Conservation (phyloP, 1,284 basidiomycete species). For the Ustilago esculenta region DNA sequence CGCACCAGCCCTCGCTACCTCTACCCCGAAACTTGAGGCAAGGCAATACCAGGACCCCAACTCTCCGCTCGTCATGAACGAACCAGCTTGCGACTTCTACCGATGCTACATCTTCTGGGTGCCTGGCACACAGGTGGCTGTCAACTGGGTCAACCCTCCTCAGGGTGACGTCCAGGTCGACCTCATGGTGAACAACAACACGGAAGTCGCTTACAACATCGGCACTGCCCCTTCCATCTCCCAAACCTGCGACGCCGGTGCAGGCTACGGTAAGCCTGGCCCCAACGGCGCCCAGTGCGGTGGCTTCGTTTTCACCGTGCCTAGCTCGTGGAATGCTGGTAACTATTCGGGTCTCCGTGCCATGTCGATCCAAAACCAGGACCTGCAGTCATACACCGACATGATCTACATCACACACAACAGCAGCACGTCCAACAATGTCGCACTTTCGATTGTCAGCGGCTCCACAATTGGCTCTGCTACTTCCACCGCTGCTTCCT, state of each 20-base stretch:
- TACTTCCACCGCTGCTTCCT: conserved; percentile 17
- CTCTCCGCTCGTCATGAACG: conserved; percentile 48
- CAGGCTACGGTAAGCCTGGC: conserved; percentile 36
- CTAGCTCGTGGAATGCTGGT: conserved; percentile 51
- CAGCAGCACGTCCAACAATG: conserved; percentile 24
- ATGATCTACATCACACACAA: conserved; percentile 50
- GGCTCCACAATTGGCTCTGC: conserved; percentile 9
- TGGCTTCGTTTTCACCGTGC: conserved; percentile 48
- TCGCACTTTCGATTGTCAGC: conserved; percentile 25
- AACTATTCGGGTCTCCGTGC: conserved; percentile 51
- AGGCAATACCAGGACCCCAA: conserved; percentile 52
- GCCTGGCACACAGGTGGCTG: conserved; percentile 38
- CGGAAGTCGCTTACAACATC: conserved; percentile 45
- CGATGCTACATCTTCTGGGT: conserved; percentile 50
- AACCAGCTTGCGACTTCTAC: conserved; percentile 51
- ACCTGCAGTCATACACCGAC: conserved; percentile 54
- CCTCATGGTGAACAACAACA: conserved; percentile 52
- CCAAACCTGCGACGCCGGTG: conserved; percentile 48
- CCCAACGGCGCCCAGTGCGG: conserved; percentile 49
- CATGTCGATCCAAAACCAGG: conserved; percentile 31
- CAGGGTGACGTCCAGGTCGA: conserved; percentile 46
- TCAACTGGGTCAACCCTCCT: conserved; percentile 58
- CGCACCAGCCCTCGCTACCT: conserved; percentile 15
- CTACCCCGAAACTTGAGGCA: conserved; percentile 8
- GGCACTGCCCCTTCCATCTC: conserved; percentile 47